These are phyloP conservation scores for Leonotis leonurus DNA, from an alignment of 257 asterid genomes.

Conservation along the genomic window DNA sequence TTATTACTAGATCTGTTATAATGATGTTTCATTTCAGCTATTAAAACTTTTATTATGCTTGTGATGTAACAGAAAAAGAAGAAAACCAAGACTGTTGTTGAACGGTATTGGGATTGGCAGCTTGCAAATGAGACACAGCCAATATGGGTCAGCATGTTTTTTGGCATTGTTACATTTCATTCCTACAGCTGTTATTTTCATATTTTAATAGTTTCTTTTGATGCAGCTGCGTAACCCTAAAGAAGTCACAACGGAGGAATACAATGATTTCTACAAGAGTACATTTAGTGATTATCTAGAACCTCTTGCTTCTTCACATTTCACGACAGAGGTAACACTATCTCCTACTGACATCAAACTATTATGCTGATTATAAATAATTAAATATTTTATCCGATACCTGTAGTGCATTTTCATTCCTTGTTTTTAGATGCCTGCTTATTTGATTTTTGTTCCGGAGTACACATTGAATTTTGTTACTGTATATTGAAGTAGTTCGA, in stretches of 20 bases:
- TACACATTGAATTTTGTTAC: neutral
- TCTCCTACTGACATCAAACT: neutral
- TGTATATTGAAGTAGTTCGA: neutral
- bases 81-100: conserved; percentile 89
- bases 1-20: no score
- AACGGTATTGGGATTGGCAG: conserved; percentile 98
- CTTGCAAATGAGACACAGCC: conserved; percentile 93
- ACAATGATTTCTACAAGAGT: conserved; percentile 83
- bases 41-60: conserved; percentile 15
- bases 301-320: conserved; percentile 96
- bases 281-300: conserved; percentile 88
- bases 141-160: conserved; percentile 67
- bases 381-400: neutral
- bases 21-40: neutral
- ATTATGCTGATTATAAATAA: neutral
- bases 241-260: conserved; percentile 87
- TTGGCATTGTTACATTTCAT: neutral
- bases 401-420: conserved; percentile 8
- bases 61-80: conserved; percentile 64
- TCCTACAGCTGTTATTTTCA: neutral
- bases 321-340: conserved; percentile 75
- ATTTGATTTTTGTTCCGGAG: neutral
- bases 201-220: conserved; percentile 7
- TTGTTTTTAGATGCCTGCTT: neutral
- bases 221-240: conserved; percentile 88